Evolutionary conservation across 2,329 filamentous ascomycete species (phyloP), one percentile per base, ranked within the genome.

Genomic region (Ascochyta pisi): DNA sequence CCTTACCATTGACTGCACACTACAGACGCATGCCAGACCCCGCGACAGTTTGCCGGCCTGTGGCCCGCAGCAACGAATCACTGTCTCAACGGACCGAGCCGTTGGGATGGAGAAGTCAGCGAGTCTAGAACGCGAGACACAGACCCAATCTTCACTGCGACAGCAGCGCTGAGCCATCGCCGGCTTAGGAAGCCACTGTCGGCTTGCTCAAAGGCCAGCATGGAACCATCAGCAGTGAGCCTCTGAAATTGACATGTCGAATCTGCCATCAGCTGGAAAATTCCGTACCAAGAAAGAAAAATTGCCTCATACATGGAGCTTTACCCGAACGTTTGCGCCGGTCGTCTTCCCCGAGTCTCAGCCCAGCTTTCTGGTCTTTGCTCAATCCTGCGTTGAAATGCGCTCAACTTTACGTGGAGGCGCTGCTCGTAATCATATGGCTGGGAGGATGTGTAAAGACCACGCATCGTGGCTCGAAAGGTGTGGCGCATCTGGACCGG

Each of bases 91-190:
- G 53, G 53, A 19, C 53, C 53, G 53, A 35, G 43, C 53, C 53
- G 53, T 31, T 56, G 53, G 47, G 48, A 47, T 56, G 37, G 37
- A 41, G 46, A 45, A 35, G 23, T 27, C 37, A 40, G 9, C 47
- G 38, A 47, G 47, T 56, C 53, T 56, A 56, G 53, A 51, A 42
- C 53, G 13, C 37, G 9, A 56, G 42, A 56, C 53, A 51, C 53
- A 50, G 47, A 42, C 53, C 37, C 38, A 51, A 42, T 7, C 41
- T 51, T 43, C 53, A 44, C 47, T 39, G 47, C 41, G 37, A 56
- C 37, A 50, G 29, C 41, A 50, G 27, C 38, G 19, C 47, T 48
- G 47, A 51, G 16, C 42, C 37, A 41, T 15, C 34, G 29, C 37
- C 53, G 42, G 53, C 33, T 12, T 43, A 43, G 53, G 48, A 46